phyloP scores from a whole-genome alignment of 2,329 filamentous ascomycete species.

The Pestalotiopsis sp. region DNA sequence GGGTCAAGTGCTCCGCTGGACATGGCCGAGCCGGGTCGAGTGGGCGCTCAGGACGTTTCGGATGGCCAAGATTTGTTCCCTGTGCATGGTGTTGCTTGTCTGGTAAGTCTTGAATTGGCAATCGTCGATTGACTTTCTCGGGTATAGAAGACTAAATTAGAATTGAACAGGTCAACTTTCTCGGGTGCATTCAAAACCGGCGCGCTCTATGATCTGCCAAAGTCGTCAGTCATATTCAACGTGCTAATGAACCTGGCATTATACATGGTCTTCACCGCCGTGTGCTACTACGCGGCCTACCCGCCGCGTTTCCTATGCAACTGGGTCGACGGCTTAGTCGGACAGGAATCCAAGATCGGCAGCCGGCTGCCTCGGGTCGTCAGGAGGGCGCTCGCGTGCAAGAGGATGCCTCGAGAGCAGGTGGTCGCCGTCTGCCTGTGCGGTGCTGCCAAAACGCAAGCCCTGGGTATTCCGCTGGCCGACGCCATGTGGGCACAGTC shows the following conservation, averaged over 20 bases:
- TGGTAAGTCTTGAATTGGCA: constrained; percentile 39
- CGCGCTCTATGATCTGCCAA: constrained; percentile 60
- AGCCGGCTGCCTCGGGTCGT: constrained; percentile 29
- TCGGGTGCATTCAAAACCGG: constrained; percentile 67
- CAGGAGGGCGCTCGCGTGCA: constrained; percentile 43
- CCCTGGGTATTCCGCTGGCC: constrained; percentile 68
- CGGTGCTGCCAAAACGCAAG: constrained; percentile 73
- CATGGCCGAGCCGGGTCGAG: constrained; percentile 52
- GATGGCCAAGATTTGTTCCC: constrained; percentile 49
- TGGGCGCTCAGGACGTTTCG: constrained; percentile 57
- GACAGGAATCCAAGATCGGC: constrained; percentile 30
- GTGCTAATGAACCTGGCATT: constrained; percentile 69
- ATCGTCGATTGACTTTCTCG: neutral
- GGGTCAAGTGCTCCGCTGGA: constrained; percentile 62
- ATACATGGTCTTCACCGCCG: constrained; percentile 63
- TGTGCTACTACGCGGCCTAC: constrained; percentile 58
- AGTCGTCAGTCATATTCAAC: constrained; percentile 66
- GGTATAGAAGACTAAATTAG: constrained; percentile 32
- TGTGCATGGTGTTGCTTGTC: constrained; percentile 49
- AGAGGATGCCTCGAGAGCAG: constrained; percentile 61
- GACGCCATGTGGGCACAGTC: constrained; percentile 68
- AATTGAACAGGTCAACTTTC: constrained; percentile 61
- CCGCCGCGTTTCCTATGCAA: constrained; percentile 39
- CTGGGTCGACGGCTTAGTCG: constrained; percentile 36
- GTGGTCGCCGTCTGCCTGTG: constrained; percentile 75